Conservation (phyloP, 495 filamentous ascomycete species). For the Aspergillus mulundensis region DNA sequence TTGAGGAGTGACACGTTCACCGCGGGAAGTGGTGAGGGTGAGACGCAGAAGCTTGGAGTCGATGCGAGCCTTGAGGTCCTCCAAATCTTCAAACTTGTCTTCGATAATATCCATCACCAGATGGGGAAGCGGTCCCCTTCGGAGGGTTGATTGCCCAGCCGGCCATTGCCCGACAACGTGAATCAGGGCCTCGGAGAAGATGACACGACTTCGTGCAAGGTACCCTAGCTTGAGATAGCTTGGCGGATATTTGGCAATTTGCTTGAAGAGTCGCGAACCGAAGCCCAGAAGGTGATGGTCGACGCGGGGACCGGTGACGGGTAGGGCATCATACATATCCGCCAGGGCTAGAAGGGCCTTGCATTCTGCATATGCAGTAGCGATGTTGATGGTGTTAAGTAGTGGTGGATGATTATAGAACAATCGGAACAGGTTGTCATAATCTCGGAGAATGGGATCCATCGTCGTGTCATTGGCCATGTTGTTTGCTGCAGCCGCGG, state of each 20-base stretch:
- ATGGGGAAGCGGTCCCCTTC: conserved; percentile 61
- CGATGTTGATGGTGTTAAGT: conserved; percentile 80
- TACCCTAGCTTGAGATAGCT: conserved; percentile 88
- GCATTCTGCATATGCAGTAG: conserved; percentile 86
- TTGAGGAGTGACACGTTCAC: conserved; percentile 72
- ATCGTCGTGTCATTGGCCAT: conserved; percentile 45
- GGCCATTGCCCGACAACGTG: conserved; percentile 95
- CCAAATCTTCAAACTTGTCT: conserved; percentile 82
- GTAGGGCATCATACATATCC: conserved; percentile 87
- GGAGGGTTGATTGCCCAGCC: conserved; percentile 67
- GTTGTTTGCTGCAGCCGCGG: conserved; percentile 15
- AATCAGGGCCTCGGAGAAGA: conserved; percentile 84
- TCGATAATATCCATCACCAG: conserved; percentile 81
- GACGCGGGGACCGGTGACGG: conserved; percentile 82
- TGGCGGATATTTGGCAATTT: conserved; percentile 90
- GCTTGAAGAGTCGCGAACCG: conserved; percentile 82
- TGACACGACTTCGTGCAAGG: conserved; percentile 74
- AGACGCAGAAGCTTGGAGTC: conserved; percentile 78
- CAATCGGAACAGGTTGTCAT: conserved; percentile 87
- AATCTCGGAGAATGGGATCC: conserved; percentile 73
- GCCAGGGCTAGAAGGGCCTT: conserved; percentile 79
- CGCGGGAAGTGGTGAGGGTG: conserved; percentile 69
- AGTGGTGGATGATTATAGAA: conserved; percentile 87
- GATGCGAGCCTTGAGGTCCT: conserved; percentile 60
- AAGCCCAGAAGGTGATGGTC: conserved; percentile 92